Percentiles rank a stretch among this genome's conserved stretches.
Conservation (phyloP, 768 basidiomycete species). For the Hygrocybe punicea region DNA sequence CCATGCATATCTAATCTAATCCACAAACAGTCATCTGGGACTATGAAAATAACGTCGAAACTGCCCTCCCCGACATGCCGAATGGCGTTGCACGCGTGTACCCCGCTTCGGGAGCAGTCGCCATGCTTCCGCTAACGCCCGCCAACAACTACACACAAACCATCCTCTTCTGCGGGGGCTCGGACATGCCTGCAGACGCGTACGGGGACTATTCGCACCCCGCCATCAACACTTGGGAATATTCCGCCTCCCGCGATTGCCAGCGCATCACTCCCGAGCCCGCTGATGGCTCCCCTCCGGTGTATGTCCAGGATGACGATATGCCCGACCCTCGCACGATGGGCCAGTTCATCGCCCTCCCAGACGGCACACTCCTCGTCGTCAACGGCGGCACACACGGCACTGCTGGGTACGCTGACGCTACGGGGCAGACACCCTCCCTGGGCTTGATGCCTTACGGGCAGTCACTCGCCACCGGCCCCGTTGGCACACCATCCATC, state of each 20-base stretch:
- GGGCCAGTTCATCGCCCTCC: slow-evolving; percentile 87
- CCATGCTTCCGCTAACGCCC: slow-evolving; percentile 91
- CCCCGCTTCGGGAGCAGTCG: slow-evolving; percentile 83
- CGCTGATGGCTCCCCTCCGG: slow-evolving; percentile 54
- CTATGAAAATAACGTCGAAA: slow-evolving; percentile 54
- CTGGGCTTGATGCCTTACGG: slow-evolving; percentile 56
- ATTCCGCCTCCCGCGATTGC: slow-evolving; percentile 68
- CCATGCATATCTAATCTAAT: too few species aligned
- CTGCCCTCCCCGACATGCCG: slow-evolving; percentile 69
- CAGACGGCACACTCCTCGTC: slow-evolving; percentile 71
- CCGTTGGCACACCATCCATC: slow-evolving; percentile 62
- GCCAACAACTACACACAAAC: slow-evolving; percentile 85
- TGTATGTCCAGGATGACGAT: slow-evolving; percentile 69
- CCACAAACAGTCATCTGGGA: slow-evolving; percentile 47
- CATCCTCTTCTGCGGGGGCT: slow-evolving; percentile 88
- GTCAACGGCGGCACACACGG: slow-evolving; percentile 81
- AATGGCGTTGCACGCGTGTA: slow-evolving; percentile 74
- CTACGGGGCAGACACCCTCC: slow-evolving; percentile 42
- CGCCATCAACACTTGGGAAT: slow-evolving; percentile 66
- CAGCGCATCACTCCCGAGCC: slow-evolving; percentile 88
- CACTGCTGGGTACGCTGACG: slow-evolving; percentile 71
- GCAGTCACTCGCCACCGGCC: slow-evolving; percentile 64
- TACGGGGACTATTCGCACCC: slow-evolving; percentile 81
- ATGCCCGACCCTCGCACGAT: slow-evolving; percentile 78
- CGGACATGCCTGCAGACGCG: slow-evolving; percentile 63